Evolutionary conservation across 495 filamentous ascomycete genomes (phyloP), one percentile per base, ranked within the genome.

Genomic region (Platismatia glauca): DNA sequence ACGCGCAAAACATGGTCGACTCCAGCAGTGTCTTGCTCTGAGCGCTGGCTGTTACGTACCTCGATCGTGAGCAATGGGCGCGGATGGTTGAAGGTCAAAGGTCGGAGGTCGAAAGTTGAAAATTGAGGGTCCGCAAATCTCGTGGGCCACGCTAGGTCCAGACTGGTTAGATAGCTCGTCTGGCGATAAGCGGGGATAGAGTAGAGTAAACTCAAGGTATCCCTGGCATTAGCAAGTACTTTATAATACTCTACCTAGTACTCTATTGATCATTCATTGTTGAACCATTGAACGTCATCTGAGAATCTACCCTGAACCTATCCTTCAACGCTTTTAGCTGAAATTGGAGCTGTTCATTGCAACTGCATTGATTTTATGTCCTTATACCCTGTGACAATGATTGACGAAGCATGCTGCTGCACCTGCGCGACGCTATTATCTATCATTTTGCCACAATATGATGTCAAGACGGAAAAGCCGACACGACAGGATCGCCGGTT

Each of bases 381-480:
- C 7, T 7, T 9, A 20, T 3, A 33, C 6, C 44, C 20, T 37
- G 20, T n/a, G 0, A 38, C 13, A 8, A 68, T 68, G 66, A 46
- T 39, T 33, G 64, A 65, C 48, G 75, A 81, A 71, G 77, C 79
- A 22, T 89, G 86, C 65, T 88, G 85, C 70, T 88, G 85, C 70
- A 88, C 84, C 29, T 89, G 86, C 71, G 83, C 86, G 39, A 75
- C 73, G 46, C 76, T 83, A 0, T 77, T 89, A 33, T 77, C 74
- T 33, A 70, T 74, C n/a, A 70, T 72, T 37, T 68, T 70, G 48
- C 67, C 70, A 44, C 62, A 69, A 2, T 78, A 77, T 66, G 71
- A 78, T 64, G 73, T 76, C 59, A 78, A 80, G 62, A 76, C 72
- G 16, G 82, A 86, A 72, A 86, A 84, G 68, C 78, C 80, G n/a